These are phyloP conservation scores for Actinidia chinensis DNA, from an alignment of 179 eudicot genomes.

Conservation along the genomic window DNA sequence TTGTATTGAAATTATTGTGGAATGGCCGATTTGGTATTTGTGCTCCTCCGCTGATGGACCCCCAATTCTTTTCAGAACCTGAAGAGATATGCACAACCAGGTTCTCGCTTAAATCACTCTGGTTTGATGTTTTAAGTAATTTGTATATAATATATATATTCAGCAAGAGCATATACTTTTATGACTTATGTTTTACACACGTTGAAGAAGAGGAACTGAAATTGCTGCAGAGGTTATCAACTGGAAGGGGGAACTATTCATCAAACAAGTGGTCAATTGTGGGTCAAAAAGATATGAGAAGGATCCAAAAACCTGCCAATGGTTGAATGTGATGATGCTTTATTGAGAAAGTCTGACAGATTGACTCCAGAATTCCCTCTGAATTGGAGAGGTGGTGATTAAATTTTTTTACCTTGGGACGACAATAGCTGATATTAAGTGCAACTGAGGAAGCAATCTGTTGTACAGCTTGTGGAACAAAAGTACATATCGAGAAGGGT, in stretches of 20 bases:
- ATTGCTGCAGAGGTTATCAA: slow-evolving; percentile 67
- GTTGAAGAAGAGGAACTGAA: slow-evolving; percentile 9
- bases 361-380: not conserved
- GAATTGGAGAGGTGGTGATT: not conserved
- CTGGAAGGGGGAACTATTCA: slow-evolving; percentile 76
- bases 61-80: not conserved
- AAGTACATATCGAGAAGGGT: slow-evolving; percentile 59
- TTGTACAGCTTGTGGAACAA: slow-evolving; percentile 81
- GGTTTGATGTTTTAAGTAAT: not conserved
- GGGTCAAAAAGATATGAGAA: slow-evolving; percentile 90
- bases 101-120: not conserved
- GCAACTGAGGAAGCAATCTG: slow-evolving; percentile 23
- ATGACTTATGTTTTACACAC: not conserved
- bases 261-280: slow-evolving; percentile 59
- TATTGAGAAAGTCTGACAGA: slow-evolving; percentile 69
- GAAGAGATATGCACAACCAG: not conserved
- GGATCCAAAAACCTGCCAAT: slow-evolving; percentile 68
- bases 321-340: slow-evolving; percentile 64
- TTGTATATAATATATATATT: not conserved
- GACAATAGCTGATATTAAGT: not conserved
- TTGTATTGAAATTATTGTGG: slow-evolving; percentile 1
- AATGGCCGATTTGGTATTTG: not conserved
- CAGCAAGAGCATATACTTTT: not conserved
- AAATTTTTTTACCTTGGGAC: not conserved
- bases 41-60: not conserved